phyloP scores from a whole-genome alignment of 73 alveolate species.

The Tetrahymena elliotti region DNA sequence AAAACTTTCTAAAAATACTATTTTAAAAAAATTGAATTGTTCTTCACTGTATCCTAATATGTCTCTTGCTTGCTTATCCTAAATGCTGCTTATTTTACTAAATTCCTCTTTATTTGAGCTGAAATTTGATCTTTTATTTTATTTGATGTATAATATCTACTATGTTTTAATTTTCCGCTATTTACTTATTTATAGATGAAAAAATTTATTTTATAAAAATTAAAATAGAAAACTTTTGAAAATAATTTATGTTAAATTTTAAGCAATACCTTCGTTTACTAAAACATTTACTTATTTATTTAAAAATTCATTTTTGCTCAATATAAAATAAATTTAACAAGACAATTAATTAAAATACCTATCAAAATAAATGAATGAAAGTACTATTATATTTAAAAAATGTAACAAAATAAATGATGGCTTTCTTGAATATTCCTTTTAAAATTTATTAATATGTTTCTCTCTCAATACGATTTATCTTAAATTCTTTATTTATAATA shows the following conservation, averaged over 20 bases:
- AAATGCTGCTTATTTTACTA: neutral
- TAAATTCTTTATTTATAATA: neutral
- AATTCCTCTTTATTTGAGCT: neutral
- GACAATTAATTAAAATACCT: neutral
- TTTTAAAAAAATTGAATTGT: neutral
- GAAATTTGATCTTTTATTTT: too few relatives aligned
- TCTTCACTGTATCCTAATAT: neutral
- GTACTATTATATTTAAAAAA: neutral
- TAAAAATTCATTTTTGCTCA: neutral
- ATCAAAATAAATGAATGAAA: too few relatives aligned
- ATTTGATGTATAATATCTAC: neutral
- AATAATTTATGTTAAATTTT: too few relatives aligned
- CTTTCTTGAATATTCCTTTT: neutral
- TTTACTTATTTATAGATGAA: neutral
- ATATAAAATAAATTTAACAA: neutral
- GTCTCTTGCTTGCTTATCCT: neutral
- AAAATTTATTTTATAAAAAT: too few relatives aligned
- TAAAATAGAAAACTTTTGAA: neutral
- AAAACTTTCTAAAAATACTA: neutral
- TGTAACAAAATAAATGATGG: neutral
- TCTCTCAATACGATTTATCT: neutral
- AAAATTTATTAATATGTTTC: neutral
- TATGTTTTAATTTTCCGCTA: neutral
- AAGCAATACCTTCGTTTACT: neutral
- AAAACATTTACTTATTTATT: neutral